Conservation (phyloP, 176 grass and related monocot species). For the Oryza longistaminata region DNA sequence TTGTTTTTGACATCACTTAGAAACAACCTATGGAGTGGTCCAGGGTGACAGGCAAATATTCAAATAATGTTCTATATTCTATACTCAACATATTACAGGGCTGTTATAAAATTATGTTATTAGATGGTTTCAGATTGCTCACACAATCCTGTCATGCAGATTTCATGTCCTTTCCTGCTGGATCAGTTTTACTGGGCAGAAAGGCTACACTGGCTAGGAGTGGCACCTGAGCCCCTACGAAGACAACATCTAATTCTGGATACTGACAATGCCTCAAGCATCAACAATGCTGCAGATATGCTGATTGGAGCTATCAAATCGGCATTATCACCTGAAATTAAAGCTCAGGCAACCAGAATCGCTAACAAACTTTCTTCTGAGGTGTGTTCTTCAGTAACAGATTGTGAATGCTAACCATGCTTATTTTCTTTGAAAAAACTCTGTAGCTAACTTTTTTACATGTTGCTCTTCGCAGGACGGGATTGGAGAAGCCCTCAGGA, state of each 20-base stretch:
- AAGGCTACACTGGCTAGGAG: conserved; percentile 72
- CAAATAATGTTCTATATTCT: not conserved
- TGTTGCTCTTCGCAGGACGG: conserved; percentile 56
- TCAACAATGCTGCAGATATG: conserved; percentile 42
- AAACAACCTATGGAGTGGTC: too few relatives aligned
- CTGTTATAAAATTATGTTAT: not conserved
- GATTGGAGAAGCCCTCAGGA: conserved; percentile 59
- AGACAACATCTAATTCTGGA: conserved; percentile 66
- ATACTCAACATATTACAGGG: not conserved
- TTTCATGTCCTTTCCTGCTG: conserved; percentile 72
- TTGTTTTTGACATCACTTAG: not conserved
- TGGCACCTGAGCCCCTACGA: conserved; percentile 59
- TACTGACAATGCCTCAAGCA: conserved; percentile 31
- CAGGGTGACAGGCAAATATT: not conserved
- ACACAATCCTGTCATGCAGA: conserved; percentile 37
- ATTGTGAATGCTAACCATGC: not conserved
- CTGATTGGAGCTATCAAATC: conserved; percentile 62
- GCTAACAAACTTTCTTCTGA: conserved; percentile 67
- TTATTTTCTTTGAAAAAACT: not conserved
- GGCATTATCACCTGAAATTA: conserved; percentile 52
- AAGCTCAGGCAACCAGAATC: conserved; percentile 59
- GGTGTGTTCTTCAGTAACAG: conserved; percentile 37
- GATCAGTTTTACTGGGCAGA: conserved; percentile 99
- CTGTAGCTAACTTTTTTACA: not conserved
- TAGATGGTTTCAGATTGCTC: not conserved